A percentile compares a stretch with the other conserved stretches of the same genome.
These are phyloP conservation scores for Crithidia sp. DNA, from an alignment of 208 protist species.

Conservation along the genomic window DNA sequence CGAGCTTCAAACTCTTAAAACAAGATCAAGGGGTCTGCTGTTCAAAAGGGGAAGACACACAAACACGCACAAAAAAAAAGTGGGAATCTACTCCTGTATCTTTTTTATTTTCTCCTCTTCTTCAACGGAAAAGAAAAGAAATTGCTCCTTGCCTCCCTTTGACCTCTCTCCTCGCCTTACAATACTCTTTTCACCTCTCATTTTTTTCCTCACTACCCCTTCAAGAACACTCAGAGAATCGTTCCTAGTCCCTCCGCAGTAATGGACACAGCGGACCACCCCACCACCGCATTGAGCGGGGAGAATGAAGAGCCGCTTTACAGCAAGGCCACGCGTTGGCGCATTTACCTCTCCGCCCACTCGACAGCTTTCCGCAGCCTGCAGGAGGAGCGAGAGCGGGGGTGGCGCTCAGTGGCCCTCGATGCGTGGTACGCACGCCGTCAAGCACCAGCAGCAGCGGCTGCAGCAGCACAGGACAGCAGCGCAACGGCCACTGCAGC, in stretches of 20 bases:
- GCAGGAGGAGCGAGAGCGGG: slow-evolving; percentile 54
- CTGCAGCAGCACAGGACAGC: background rate
- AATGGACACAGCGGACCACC: too few species aligned
- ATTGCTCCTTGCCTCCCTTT: background rate
- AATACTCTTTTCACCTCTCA: background rate
- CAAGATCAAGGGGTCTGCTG: too few species aligned
- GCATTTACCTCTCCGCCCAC: slow-evolving; percentile 32
- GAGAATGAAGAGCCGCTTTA: background rate
- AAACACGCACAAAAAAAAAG: too few species aligned
- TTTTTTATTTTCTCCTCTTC: background rate
- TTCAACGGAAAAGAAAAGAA: background rate
- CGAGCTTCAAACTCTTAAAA: too few species aligned
- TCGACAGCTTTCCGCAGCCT: slow-evolving; percentile 50
- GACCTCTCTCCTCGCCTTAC: background rate
- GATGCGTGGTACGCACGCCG: slow-evolving; percentile 68
- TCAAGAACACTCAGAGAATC: too few species aligned
- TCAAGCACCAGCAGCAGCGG: background rate
- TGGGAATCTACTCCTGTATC: background rate
- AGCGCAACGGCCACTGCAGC: background rate
- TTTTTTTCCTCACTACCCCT: too few species aligned
- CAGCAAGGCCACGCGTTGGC: slow-evolving; percentile 39
- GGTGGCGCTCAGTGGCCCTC: slow-evolving; percentile 64
- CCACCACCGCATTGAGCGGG: background rate
- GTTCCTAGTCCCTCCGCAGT: too few species aligned
- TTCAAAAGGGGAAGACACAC: too few species aligned